These are phyloP conservation scores for Dactylorhiza incarnata DNA, from an alignment of 106 monocot species.

Conservation along the genomic window DNA sequence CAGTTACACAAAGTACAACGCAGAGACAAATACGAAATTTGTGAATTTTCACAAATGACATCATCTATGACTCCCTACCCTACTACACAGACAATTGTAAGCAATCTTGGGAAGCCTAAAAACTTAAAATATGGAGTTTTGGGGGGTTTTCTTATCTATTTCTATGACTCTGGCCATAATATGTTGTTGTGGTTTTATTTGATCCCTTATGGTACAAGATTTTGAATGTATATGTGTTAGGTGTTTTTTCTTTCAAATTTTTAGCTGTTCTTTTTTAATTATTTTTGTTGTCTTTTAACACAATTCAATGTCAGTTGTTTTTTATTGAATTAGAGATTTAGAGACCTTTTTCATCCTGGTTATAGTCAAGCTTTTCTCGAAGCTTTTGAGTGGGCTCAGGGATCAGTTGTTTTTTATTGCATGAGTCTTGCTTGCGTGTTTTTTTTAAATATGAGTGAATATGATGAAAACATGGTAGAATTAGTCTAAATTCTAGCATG, in stretches of 20 bases:
- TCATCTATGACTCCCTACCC: slow-evolving; percentile 28
- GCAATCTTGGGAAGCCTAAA: slow-evolving; percentile 3
- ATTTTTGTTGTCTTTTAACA: neutral
- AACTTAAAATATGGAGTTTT: neutral
- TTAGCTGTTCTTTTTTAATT: too few relatives aligned
- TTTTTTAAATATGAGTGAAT: neutral
- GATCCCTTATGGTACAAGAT: neutral
- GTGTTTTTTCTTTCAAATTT: too few relatives aligned
- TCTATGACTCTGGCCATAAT: neutral
- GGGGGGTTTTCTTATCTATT: neutral
- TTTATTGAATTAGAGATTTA: neutral
- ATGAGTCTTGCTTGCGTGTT: neutral
- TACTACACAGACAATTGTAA: slow-evolving; percentile 42
- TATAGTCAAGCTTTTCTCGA: neutral
- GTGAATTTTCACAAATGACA: slow-evolving; percentile 36
- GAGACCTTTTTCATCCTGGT: neutral
- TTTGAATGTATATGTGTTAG: too few relatives aligned
- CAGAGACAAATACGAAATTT: slow-evolving; percentile 42
- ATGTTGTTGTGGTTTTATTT: neutral
- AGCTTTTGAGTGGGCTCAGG: neutral
- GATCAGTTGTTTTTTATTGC: neutral
- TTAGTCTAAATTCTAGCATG: neutral
- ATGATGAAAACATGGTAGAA: neutral
- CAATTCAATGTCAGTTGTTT: neutral
- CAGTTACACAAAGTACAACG: slow-evolving; percentile 19